These are phyloP conservation scores for Linanthus parryae DNA, from an alignment of 148 eudicot species.

Conservation along the genomic window DNA sequence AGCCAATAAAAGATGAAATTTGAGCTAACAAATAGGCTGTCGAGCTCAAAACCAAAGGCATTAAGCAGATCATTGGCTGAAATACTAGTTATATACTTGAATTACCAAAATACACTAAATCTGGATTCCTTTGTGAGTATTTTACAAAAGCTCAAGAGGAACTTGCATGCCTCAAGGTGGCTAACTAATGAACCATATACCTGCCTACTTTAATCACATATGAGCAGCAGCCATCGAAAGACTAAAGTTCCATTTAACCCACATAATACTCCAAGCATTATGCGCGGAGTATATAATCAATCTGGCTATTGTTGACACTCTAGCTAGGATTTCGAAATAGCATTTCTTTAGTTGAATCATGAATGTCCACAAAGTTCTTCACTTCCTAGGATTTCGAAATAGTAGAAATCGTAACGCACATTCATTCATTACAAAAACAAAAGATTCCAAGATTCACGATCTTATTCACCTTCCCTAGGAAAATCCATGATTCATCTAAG, in stretches of 20 bases:
- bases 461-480: too few relatives aligned
- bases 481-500: too few relatives aligned
- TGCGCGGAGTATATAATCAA: background rate
- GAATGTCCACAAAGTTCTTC: too few relatives aligned
- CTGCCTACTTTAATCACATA: background rate
- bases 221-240: background rate
- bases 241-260: too few relatives aligned
- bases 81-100: background rate
- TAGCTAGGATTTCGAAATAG: too few relatives aligned
- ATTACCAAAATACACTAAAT: background rate
- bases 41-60: background rate
- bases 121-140: too few relatives aligned
- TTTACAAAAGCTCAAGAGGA: too few relatives aligned
- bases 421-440: background rate
- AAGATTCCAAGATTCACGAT: background rate
- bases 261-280: background rate
- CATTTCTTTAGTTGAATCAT: too few relatives aligned
- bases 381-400: too few relatives aligned
- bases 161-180: background rate
- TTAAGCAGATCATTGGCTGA: too few relatives aligned
- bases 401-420: too few relatives aligned
- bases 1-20: constrained; percentile 4
- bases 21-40: background rate
- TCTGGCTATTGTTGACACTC: too few relatives aligned
- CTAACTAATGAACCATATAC: background rate